These are phyloP conservation scores for Backusella australiensis DNA, from an alignment of 192 early-diverging fungal species.

Conservation along the genomic window DNA sequence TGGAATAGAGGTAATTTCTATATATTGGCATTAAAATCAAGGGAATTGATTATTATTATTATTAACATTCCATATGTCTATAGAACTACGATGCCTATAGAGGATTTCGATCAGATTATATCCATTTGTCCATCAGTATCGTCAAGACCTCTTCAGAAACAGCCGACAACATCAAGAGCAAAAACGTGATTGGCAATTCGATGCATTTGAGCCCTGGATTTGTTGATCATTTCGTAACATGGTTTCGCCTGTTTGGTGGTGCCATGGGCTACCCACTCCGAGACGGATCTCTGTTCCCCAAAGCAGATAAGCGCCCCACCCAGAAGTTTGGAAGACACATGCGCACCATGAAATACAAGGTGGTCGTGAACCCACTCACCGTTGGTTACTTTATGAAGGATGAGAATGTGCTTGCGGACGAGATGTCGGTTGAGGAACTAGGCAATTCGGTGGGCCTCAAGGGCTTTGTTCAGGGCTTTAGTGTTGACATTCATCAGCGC, in stretches of 20 bases:
- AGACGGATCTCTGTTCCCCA: constrained; percentile 38
- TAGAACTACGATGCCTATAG: constrained; percentile 43
- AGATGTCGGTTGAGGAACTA: constrained; percentile 17
- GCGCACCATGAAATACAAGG: constrained; percentile 42
- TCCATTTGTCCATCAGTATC: constrained; percentile 43
- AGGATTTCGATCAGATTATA: constrained; percentile 45
- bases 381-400: constrained; percentile 42
- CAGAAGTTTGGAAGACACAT: constrained; percentile 43
- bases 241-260: constrained; percentile 44
- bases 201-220: constrained; percentile 38
- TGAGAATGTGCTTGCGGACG: constrained; percentile 23
- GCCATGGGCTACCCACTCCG: constrained; percentile 41
- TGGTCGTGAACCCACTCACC: constrained; percentile 29
- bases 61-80: not conserved
- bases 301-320: constrained; percentile 20
- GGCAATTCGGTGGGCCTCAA: constrained; percentile 40
- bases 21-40: not conserved
- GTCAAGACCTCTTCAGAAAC: constrained; percentile 21
- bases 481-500: constrained; percentile 40
- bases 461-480: constrained; percentile 31
- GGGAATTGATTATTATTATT: too few species aligned
- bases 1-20: constrained; percentile 21
- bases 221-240: constrained; percentile 35
- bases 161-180: constrained; percentile 3
- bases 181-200: constrained; percentile 30